These are phyloP conservation scores for Tremella mesenterica DNA, from an alignment of 768 basidiomycete species.

Conservation along the genomic window DNA sequence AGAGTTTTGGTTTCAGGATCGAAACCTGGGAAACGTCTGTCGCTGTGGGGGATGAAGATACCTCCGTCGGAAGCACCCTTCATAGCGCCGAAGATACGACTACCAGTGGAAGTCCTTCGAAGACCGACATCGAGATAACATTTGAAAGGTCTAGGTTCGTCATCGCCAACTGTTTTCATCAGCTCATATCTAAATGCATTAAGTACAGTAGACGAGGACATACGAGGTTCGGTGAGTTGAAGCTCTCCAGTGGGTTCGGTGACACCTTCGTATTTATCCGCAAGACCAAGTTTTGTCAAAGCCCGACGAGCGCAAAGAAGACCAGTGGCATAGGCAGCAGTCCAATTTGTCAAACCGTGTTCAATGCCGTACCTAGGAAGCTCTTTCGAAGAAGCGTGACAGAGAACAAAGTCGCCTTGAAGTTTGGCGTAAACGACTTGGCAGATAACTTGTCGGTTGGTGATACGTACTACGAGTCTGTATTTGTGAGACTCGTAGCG, in stretches of 20 bases:
- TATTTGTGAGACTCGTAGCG: conserved; percentile 99
- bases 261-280: conserved; percentile 95
- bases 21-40: conserved; percentile 96
- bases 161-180: conserved; percentile 57
- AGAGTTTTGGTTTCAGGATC: conserved; percentile 86
- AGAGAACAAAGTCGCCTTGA: conserved; percentile 90
- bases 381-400: conserved; percentile 78
- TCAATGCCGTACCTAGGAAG: conserved; percentile 93
- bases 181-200: not conserved
- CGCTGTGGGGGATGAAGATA: conserved; percentile 93
- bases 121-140: conserved; percentile 97
- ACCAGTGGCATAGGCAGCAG: conserved; percentile 96
- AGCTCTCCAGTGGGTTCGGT: conserved; percentile 82
- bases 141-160: conserved; percentile 97
- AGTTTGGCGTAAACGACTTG: conserved; percentile 88
- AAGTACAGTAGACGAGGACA: conserved; percentile 4
- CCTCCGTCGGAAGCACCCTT: conserved; percentile 98
- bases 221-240: conserved; percentile 62
- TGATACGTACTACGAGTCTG: conserved; percentile 90
- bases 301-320: conserved; percentile 91
- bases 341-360: conserved; percentile 98
- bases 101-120: conserved; percentile 93
- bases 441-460: conserved; percentile 90
- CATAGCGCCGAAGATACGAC: conserved; percentile 94
- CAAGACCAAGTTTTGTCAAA: conserved; percentile 85